A percentile compares a stretch with the other conserved stretches of the same genome.
Evolutionary conservation across 192 early-diverging fungal species (phyloP).

Genomic region (Irineochytrium annulatum): DNA sequence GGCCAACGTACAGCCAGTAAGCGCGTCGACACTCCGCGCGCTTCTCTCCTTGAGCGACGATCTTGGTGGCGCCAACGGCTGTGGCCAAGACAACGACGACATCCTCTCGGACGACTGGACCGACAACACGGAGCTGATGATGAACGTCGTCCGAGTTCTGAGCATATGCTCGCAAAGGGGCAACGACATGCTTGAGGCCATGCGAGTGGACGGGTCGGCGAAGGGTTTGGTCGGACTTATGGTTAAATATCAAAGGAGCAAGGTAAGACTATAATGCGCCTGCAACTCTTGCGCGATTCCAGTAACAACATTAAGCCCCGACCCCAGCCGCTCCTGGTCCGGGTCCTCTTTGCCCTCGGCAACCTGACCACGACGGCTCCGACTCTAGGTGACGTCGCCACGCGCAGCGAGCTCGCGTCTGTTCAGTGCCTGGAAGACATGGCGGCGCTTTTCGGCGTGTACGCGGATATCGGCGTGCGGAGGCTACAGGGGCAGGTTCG

Average conservation of each 20-base stretch:
- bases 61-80: neutral
- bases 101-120: neutral
- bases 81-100: neutral
- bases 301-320: neutral
- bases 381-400: no score
- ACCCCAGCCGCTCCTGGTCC: constrained; percentile 36
- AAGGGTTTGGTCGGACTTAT: constrained; percentile 13
- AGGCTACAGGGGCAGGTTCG: neutral
- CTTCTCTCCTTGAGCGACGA: neutral
- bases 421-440: constrained; percentile 14
- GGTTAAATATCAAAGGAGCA: constrained; percentile 29
- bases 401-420: neutral
- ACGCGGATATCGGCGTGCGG: constrained; percentile 20
- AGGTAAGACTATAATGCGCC: constrained; percentile 19
- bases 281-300: neutral
- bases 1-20: neutral
- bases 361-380: constrained; percentile 34
- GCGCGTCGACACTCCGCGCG: neutral
- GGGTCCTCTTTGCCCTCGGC: constrained; percentile 40
- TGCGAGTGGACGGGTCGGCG: constrained; percentile 7
- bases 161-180: constrained; percentile 18
- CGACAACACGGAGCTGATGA: constrained; percentile 27
- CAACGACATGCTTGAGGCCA: neutral
- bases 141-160: constrained; percentile 30
- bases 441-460: constrained; percentile 35